phyloP scores from a whole-genome alignment of 176 grass and related monocot genomes.

The Eragrostis nindensis region DNA sequence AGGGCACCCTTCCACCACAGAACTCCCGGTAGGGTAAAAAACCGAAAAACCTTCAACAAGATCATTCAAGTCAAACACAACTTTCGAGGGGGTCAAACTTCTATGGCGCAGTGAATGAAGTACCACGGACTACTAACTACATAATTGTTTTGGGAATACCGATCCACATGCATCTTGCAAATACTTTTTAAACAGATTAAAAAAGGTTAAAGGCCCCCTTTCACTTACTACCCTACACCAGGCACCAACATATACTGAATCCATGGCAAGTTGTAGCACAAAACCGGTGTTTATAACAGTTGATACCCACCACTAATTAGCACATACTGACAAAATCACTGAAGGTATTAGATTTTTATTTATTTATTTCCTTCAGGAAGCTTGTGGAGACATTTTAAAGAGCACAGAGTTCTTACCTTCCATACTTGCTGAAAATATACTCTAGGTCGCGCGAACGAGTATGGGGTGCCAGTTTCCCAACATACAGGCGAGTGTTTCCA shows the following conservation, averaged over 20 bases:
- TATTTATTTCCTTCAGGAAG: background rate
- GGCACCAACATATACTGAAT: background rate
- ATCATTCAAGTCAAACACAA: constrained; percentile 93
- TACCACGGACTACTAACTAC: constrained; percentile 40
- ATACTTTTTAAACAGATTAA: constrained; percentile 7
- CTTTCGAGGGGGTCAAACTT: constrained; percentile 46
- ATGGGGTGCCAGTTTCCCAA: constrained; percentile 72
- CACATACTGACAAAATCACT: background rate
- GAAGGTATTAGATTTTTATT: background rate
- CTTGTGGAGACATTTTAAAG: background rate
- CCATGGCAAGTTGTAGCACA: background rate
- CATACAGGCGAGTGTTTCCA: constrained; percentile 83
- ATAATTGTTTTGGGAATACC: background rate
- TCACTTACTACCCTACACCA: background rate
- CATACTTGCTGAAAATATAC: constrained; percentile 82
- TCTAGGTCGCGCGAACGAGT: constrained; percentile 85
- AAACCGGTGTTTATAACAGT: background rate
- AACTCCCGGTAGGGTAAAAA: constrained; percentile 89
- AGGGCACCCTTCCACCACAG: constrained; percentile 96
- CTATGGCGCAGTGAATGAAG: constrained; percentile 47
- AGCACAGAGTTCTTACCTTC: constrained; percentile 60
- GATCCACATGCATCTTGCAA: background rate
- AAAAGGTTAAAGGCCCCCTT: background rate
- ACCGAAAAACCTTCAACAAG: constrained; percentile 99
- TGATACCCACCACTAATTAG: background rate